Conservation (phyloP, 2,329 filamentous ascomycete species). For the Colletotrichum sp. region DNA sequence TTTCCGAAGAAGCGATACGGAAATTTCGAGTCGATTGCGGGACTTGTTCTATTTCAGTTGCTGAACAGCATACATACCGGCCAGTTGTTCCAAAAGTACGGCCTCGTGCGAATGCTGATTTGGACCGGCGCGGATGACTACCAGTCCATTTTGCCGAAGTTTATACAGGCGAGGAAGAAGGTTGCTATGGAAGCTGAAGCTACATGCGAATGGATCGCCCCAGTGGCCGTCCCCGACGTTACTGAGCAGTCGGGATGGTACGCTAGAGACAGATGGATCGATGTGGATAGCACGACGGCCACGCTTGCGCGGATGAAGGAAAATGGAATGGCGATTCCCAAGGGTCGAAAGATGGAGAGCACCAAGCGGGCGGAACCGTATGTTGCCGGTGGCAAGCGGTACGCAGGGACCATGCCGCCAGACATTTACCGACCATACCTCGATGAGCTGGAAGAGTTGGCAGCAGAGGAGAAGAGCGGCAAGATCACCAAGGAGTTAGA, state of each 20-base stretch:
- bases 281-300: constrained; percentile 46
- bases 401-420: constrained; percentile 31
- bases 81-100: constrained; percentile 74
- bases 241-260: constrained; percentile 25
- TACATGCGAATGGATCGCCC: constrained; percentile 60
- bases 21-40: constrained; percentile 59
- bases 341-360: constrained; percentile 43
- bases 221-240: constrained; percentile 55
- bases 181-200: constrained; percentile 65
- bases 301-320: constrained; percentile 52
- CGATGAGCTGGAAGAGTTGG: constrained; percentile 44
- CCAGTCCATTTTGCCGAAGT: constrained; percentile 62
- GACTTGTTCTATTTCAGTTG: constrained; percentile 66
- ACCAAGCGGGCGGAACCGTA: constrained; percentile 29
- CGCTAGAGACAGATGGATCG: constrained; percentile 51
- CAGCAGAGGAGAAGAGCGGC: constrained; percentile 26
- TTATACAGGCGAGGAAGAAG: constrained; percentile 59
- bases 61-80: constrained; percentile 62
- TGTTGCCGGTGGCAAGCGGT: constrained; percentile 25
- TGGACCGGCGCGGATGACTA: constrained; percentile 72
- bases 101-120: constrained; percentile 78
- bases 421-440: constrained; percentile 43
- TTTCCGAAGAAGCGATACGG: constrained; percentile 55
- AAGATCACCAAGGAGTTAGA: background rate
- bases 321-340: constrained; percentile 46